These are phyloP conservation scores for Paxillus ammoniavirescens DNA, from an alignment of 768 basidiomycete species.

Conservation along the genomic window DNA sequence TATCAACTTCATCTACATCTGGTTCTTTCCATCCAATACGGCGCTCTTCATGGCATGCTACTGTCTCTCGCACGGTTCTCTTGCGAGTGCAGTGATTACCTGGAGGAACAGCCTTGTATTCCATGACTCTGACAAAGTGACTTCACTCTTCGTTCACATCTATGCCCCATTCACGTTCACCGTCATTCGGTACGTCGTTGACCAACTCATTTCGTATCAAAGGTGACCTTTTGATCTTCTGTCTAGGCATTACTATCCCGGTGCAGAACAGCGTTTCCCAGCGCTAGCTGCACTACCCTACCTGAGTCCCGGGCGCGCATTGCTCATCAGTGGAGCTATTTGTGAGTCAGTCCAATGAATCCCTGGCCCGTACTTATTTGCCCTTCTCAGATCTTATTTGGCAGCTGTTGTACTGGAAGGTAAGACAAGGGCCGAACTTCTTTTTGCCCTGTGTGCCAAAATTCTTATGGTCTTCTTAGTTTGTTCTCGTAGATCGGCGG, in stretches of 20 bases:
- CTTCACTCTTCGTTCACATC: conserved; percentile 91
- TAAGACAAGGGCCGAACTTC: conserved; percentile 21
- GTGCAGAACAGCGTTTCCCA: conserved; percentile 80
- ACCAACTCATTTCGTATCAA: neutral
- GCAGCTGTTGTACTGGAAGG: conserved; percentile 95
- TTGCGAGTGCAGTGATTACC: conserved; percentile 93
- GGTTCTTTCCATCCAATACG: conserved; percentile 78
- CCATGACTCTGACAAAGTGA: conserved; percentile 96
- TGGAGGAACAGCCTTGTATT: conserved; percentile 99
- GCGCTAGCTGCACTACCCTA: conserved; percentile 71
- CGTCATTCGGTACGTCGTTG: conserved; percentile 68
- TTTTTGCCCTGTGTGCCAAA: neutral
- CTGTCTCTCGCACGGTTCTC: conserved; percentile 84
- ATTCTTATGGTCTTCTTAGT: conserved; percentile 38
- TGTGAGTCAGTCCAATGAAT: conserved; percentile 51
- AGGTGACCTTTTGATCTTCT: conserved; percentile 4
- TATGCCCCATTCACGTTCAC: conserved; percentile 91
- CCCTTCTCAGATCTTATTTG: conserved; percentile 74
- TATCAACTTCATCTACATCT: conserved; percentile 89
- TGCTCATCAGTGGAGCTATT: conserved; percentile 78
- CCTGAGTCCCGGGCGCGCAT: conserved; percentile 65
- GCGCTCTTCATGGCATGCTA: conserved; percentile 90
- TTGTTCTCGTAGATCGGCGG: conserved; percentile 84
- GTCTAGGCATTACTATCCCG: conserved; percentile 82
- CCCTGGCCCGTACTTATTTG: conserved; percentile 8